Evolutionary conservation across 2,329 filamentous ascomycete genomes (phyloP).

Genomic region (Myriosclerotinia duriaeana): DNA sequence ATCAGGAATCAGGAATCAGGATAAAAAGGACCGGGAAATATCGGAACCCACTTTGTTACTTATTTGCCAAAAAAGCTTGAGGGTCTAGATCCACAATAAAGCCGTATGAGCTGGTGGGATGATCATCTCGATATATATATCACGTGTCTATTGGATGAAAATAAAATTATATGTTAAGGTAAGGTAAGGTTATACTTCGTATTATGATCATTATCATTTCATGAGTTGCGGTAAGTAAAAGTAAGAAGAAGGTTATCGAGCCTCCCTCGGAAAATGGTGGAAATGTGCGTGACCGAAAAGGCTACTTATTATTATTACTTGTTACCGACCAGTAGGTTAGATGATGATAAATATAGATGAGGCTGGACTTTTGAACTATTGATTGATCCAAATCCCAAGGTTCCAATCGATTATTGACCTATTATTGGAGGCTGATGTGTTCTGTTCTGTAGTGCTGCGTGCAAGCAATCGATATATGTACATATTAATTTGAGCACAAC

Average conservation of each 20-base stretch:
- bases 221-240: neutral
- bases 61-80: too few relatives aligned
- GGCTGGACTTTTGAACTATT: neutral
- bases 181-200: too few relatives aligned
- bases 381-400: neutral
- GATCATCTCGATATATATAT: too few relatives aligned
- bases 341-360: conserved; percentile 12
- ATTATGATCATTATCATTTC: too few relatives aligned
- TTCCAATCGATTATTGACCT: too few relatives aligned
- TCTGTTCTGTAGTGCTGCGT: neutral
- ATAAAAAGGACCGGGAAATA: conserved; percentile 18
- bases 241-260: neutral
- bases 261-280: neutral
- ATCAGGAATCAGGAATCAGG: too few relatives aligned
- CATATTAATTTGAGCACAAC: conserved; percentile 4
- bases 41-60: conserved; percentile 19
- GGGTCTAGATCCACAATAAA: conserved; percentile 24
- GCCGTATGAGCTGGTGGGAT: conserved; percentile 20
- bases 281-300: conserved; percentile 3
- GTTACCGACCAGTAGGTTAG: neutral
- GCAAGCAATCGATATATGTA: neutral
- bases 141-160: conserved; percentile 6
- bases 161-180: too few relatives aligned
- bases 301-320: too few relatives aligned
- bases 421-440: too few relatives aligned